Evolutionary conservation across 257 asterid genomes (phyloP).

Genomic region (Gardenia jasminoides): DNA sequence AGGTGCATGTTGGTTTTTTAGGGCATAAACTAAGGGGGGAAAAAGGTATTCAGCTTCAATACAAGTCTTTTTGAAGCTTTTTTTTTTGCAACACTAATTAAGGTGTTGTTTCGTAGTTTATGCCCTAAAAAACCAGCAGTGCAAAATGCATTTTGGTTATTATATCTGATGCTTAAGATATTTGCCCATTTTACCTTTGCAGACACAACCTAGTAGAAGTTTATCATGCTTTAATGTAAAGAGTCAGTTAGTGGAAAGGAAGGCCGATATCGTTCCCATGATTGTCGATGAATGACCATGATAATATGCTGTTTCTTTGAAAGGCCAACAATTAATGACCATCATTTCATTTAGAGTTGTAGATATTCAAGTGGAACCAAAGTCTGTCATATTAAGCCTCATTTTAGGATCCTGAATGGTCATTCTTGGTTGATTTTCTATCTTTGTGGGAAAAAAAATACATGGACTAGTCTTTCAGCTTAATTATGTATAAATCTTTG

Average conservation of each 20-base stretch:
- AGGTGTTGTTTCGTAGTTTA: background rate
- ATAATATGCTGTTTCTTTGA: background rate
- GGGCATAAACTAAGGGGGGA: too few species aligned
- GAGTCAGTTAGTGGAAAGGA: background rate
- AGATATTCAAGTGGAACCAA: background rate
- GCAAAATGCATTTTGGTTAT: background rate
- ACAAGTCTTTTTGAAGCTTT: too few species aligned
- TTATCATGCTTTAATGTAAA: background rate
- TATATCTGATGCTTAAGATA: background rate
- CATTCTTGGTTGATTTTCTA: background rate
- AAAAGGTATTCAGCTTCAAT: too few species aligned
- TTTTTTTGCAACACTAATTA: too few species aligned
- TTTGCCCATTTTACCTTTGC: background rate
- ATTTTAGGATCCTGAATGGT: background rate
- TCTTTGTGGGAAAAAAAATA: too few species aligned
- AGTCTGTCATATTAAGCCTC: background rate
- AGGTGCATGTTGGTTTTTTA: too few species aligned
- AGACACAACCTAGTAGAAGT: background rate
- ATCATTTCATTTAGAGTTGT: background rate
- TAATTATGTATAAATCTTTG: background rate
- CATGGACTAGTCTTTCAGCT: background rate
- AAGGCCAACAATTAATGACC: background rate
- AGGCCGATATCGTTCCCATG: background rate
- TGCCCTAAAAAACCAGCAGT: too few species aligned
- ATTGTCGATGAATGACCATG: background rate